Base-by-base conservation (phyloP, 164 flowering plant species). In the Paratinospora sagittata region DNA sequence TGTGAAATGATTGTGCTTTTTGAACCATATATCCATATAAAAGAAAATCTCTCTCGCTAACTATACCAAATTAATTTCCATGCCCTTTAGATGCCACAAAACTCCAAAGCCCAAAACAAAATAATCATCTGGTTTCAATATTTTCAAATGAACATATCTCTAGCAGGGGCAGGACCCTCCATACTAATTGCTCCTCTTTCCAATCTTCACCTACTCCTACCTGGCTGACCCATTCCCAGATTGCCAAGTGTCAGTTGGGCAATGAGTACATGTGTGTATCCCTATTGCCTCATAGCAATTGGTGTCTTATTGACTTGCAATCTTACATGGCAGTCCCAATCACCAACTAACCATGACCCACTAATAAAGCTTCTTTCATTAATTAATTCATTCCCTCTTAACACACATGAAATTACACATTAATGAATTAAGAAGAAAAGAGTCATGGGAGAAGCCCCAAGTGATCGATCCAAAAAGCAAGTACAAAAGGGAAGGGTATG, bases 401-500 rank as follows among this genome's bases (percentile, higher is more conserved):
- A 21, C 27, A 21, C 27, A 60, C 24, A 23, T 9, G 7, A 3
- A 60, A 11, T 21, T 7, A 24, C 27, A 23, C 24, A 60, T 60
- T 0, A 24, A 4, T n/a, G 63, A 60, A 60, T 27, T 10, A 60
- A 60, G 27, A 21, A 21, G 27, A 27, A 27, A 26, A 60, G 33
- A 13, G 66, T 30, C n/a, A n/a, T n/a, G n/a, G n/a, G 66, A 27
- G 37, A n/a, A 63, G 3, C 39, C 66, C 66, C 27, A 63, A 63
- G 30, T 63, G 66, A 27, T 63, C 37, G 66, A 61, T 61, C 27
- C 13, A 1, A 24, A 63, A 11, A 19, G 12, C 36, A 27, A 63
- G 66, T 63, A 63, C 66, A 27, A 30, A 63, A n/a, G 66, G 3
- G 66, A 63, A 27, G 39, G n/a, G n/a, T n/a, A n/a, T 63, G 66